Percentiles rank a stretch among this genome's conserved stretches.
Conservation (phyloP, 2,329 filamentous ascomycete genomes). For the Apiospora phragmitis region DNA sequence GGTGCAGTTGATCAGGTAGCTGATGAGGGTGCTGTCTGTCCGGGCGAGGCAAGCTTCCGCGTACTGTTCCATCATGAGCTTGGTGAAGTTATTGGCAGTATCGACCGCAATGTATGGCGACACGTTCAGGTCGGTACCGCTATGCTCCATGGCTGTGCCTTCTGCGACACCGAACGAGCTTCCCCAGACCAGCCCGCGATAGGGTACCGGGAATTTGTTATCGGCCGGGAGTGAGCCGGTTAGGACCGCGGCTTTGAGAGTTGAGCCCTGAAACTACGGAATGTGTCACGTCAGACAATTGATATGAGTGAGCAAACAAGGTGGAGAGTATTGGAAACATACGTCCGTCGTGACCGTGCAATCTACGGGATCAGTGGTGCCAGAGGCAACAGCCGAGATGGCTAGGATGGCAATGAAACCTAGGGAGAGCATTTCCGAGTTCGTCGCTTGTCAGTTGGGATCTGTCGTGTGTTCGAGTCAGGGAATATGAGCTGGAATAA, state of each 20-base stretch:
- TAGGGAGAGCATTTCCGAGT: not conserved
- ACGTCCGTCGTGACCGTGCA: not conserved
- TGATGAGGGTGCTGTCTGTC: not conserved
- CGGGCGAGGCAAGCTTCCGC: not conserved
- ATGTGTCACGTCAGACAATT: not conserved
- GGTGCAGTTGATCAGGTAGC: not conserved
- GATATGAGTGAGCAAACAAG: not conserved
- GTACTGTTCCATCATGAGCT: not conserved
- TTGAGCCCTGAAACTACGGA: not conserved
- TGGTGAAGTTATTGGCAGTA: not conserved
- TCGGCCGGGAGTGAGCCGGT: not conserved
- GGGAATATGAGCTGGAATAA: not conserved
- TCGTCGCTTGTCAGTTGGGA: not conserved
- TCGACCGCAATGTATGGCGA: not conserved
- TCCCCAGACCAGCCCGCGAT: not conserved
- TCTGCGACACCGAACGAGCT: not conserved
- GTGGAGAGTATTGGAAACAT: not conserved
- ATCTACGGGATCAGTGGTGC: not conserved
- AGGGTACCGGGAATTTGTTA: not conserved
- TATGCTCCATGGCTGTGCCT: not conserved
- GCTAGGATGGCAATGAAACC: not conserved
- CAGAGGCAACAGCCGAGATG: not conserved
- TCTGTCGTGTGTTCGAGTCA: not conserved
- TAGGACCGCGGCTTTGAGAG: not conserved
- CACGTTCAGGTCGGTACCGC: not conserved